Conservation (phyloP, 164 flowering plant species). For the Cinnamomum micranthum region DNA sequence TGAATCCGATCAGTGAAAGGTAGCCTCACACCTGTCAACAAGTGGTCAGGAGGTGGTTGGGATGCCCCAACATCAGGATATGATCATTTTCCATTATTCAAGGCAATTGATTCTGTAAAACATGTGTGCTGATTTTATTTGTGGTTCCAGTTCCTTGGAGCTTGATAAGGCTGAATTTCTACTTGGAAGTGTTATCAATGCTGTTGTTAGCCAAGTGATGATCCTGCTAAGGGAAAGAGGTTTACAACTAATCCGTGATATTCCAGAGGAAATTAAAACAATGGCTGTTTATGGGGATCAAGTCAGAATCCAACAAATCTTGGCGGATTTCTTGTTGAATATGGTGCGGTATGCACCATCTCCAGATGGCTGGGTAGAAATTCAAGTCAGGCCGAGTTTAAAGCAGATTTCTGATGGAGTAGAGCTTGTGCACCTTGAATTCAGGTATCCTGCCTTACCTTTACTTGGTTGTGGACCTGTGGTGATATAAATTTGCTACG, state of each 20-base stretch:
- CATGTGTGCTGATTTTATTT: not conserved
- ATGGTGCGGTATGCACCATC: slow-evolving; percentile 80
- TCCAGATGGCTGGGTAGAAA: slow-evolving; percentile 94
- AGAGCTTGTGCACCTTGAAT: slow-evolving; percentile 50
- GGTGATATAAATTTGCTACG: not conserved
- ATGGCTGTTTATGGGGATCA: slow-evolving; percentile 81
- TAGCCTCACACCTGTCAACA: too few species aligned
- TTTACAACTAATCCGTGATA: slow-evolving; percentile 75
- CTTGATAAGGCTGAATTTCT: slow-evolving; percentile 67
- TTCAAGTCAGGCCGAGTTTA: slow-evolving; percentile 64
- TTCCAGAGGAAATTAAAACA: slow-evolving; percentile 83
- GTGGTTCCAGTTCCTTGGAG: slow-evolving; percentile 52
- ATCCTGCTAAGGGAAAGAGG: slow-evolving; percentile 67
- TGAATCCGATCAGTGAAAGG: too few species aligned
- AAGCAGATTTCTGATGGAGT: slow-evolving; percentile 48
- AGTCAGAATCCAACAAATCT: slow-evolving; percentile 75
- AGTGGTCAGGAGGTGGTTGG: too few species aligned
- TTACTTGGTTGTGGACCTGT: not conserved
- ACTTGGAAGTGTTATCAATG: slow-evolving; percentile 79
- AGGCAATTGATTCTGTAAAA: not conserved
- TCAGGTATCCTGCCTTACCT: slow-evolving; percentile 50
- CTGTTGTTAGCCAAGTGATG: slow-evolving; percentile 93
- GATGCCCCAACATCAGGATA: too few species aligned
- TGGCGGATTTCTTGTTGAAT: slow-evolving; percentile 75
- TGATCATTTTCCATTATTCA: too few species aligned